These are phyloP conservation scores for Angomonas ambiguus DNA, from an alignment of 208 protist species.

Conservation along the genomic window DNA sequence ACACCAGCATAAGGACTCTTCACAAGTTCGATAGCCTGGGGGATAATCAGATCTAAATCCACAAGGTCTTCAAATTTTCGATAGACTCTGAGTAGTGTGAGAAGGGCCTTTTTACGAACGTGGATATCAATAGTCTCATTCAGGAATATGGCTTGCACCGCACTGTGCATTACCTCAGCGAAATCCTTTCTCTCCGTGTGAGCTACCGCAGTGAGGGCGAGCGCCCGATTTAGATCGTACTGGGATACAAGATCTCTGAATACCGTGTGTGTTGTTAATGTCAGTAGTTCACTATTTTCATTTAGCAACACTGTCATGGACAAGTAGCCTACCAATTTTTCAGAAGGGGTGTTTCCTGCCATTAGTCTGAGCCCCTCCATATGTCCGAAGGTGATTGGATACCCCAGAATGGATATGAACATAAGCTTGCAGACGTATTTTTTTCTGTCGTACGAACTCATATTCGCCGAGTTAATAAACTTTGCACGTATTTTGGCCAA, in stretches of 20 bases:
- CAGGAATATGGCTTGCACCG: slow-evolving; percentile 95
- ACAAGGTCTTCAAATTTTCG: slow-evolving; percentile 92
- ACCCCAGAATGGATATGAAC: slow-evolving; percentile 99
- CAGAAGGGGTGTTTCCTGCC: slow-evolving; percentile 90
- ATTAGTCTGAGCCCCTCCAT: slow-evolving; percentile 98
- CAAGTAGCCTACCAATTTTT: slow-evolving; percentile 98
- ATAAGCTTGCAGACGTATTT: slow-evolving; percentile 99
- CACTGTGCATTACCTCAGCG: slow-evolving; percentile 94
- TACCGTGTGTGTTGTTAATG: slow-evolving; percentile 97
- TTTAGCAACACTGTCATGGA: slow-evolving; percentile 94
- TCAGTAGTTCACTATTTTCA: slow-evolving; percentile 96
- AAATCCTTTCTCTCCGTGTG: slow-evolving; percentile 98
- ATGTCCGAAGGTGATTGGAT: slow-evolving; percentile 99
- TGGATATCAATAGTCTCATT: slow-evolving; percentile 54
- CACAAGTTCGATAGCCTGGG: slow-evolving; percentile 84
- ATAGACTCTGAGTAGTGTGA: slow-evolving; percentile 96
- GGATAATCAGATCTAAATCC: slow-evolving; percentile 51
- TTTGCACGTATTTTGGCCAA: slow-evolving; percentile 98
- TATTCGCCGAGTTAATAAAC: slow-evolving; percentile 85
- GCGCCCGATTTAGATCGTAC: slow-evolving; percentile 89
- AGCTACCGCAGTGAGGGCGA: slow-evolving; percentile 96
- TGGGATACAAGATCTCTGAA: slow-evolving; percentile 93
- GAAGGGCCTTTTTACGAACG: slow-evolving; percentile 97
- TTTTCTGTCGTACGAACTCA: slow-evolving; percentile 96
- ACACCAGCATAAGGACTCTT: slow-evolving; percentile 89